Percentiles rank a stretch among this genome's conserved stretches.
phyloP scores from a whole-genome alignment of 2,329 filamentous ascomycete species.

The Colletotrichum musae region DNA sequence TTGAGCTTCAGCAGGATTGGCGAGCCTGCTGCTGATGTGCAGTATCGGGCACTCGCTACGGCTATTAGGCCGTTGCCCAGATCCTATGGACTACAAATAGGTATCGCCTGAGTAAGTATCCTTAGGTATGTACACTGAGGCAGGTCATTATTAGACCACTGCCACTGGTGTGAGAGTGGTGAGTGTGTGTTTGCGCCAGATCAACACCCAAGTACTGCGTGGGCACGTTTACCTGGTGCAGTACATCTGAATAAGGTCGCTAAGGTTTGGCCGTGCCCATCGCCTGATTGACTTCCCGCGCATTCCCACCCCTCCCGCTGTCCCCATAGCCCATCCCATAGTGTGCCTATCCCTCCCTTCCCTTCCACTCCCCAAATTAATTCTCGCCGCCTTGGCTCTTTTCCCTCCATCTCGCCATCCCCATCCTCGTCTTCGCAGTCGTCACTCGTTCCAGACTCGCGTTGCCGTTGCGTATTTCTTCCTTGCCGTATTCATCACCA shows the following conservation, averaged over 20 bases:
- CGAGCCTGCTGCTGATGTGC: too few relatives aligned
- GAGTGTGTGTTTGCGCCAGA: too few relatives aligned
- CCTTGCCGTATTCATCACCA: conserved; percentile 1
- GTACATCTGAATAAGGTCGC: not conserved
- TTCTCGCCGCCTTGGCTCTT: conserved; percentile 25
- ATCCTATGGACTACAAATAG: too few relatives aligned
- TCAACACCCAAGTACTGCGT: too few relatives aligned
- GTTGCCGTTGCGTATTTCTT: not conserved
- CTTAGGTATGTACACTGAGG: too few relatives aligned
- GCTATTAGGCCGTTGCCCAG: too few relatives aligned
- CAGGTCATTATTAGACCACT: too few relatives aligned
- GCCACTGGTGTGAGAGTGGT: too few relatives aligned
- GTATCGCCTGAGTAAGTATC: too few relatives aligned
- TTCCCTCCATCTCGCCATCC: conserved; percentile 11
- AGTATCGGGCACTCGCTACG: too few relatives aligned
- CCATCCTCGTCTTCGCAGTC: conserved; percentile 16
- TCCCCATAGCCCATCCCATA: conserved; percentile 32
- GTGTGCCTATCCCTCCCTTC: too few relatives aligned
- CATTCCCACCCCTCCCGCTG: conserved; percentile 34
- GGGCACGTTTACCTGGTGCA: not conserved
- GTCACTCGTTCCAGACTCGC: conserved; percentile 33
- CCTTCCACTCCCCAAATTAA: conserved; percentile 1
- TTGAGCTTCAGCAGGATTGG: too few relatives aligned
- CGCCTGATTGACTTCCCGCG: conserved; percentile 36
- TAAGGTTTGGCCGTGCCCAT: not conserved